These are phyloP conservation scores for Galeopsis tetrahit DNA, from an alignment of 257 asterid genomes.

Conservation along the genomic window DNA sequence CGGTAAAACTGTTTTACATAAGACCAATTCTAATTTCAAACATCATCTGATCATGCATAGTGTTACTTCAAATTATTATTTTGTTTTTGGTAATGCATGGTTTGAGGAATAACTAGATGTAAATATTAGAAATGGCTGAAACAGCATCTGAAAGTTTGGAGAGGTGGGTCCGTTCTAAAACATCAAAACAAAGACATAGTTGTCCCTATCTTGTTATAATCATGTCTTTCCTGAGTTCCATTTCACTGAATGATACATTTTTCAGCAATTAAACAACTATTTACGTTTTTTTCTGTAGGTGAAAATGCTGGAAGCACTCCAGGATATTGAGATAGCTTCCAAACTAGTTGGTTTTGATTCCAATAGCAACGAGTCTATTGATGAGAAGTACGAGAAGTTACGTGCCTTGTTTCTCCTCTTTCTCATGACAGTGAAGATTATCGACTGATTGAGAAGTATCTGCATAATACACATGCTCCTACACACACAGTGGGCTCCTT, in stretches of 20 bases:
- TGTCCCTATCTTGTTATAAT: background rate
- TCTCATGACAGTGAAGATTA: slow-evolving; percentile 82
- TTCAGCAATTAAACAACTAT: slow-evolving; percentile 3
- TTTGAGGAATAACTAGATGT: slow-evolving; percentile 1
- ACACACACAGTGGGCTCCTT: slow-evolving; percentile 78
- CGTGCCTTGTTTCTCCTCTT: slow-evolving; percentile 79
- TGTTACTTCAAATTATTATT: background rate
- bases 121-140: background rate
- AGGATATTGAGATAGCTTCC: slow-evolving; percentile 97
- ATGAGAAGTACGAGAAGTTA: slow-evolving; percentile 81
- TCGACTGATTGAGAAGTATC: slow-evolving; percentile 78
- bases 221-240: slow-evolving; percentile 8
- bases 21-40: too few relatives aligned
- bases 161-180: background rate
- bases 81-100: background rate
- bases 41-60: too few relatives aligned
- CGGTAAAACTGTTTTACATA: too few relatives aligned
- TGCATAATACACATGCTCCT: slow-evolving; percentile 90
- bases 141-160: background rate
- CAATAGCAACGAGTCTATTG: slow-evolving; percentile 70
- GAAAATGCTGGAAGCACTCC: slow-evolving; percentile 99
- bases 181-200: background rate
- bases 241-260: background rate
- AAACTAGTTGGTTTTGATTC: slow-evolving; percentile 81
- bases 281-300: slow-evolving; percentile 55